These are phyloP conservation scores for Flagelloscypha sp. DNA, from an alignment of 768 basidiomycete genomes.

Conservation along the genomic window DNA sequence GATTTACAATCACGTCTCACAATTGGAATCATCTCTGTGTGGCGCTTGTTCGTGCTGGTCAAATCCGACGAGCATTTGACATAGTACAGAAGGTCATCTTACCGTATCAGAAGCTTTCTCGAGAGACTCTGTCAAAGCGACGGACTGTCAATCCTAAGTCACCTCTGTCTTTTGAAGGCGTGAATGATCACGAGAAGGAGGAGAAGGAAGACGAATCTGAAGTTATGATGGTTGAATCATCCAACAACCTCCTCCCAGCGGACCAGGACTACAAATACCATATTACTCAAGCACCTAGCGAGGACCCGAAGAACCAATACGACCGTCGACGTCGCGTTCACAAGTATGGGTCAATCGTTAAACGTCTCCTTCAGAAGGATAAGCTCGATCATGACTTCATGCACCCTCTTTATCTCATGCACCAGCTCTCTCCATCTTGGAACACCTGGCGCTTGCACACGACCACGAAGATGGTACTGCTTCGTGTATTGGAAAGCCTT, in stretches of 20 bases:
- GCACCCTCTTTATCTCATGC: constrained; percentile 52
- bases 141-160: constrained; percentile 27
- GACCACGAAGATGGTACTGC: constrained; percentile 38
- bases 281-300: no score
- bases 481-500: constrained; percentile 38
- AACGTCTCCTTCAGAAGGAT: constrained; percentile 9
- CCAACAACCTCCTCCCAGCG: no score
- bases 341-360: no score
- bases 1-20: constrained; percentile 75
- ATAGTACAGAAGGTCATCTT: constrained; percentile 72
- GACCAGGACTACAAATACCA: no score
- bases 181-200: no score
- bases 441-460: constrained; percentile 58
- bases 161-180: constrained; percentile 35
- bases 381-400: constrained; percentile 36
- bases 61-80: constrained; percentile 77
- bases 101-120: constrained; percentile 36
- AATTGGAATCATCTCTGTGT: constrained; percentile 88
- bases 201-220: constrained; percentile 10
- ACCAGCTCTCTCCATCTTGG: constrained; percentile 57
- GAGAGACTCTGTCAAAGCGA: constrained; percentile 10
- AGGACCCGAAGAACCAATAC: no score
- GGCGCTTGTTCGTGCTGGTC: constrained; percentile 70
- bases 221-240: no score
- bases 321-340: no score